Base-by-base conservation (phyloP, 306 rosid genomes). In the Quercus parvula region DNA sequence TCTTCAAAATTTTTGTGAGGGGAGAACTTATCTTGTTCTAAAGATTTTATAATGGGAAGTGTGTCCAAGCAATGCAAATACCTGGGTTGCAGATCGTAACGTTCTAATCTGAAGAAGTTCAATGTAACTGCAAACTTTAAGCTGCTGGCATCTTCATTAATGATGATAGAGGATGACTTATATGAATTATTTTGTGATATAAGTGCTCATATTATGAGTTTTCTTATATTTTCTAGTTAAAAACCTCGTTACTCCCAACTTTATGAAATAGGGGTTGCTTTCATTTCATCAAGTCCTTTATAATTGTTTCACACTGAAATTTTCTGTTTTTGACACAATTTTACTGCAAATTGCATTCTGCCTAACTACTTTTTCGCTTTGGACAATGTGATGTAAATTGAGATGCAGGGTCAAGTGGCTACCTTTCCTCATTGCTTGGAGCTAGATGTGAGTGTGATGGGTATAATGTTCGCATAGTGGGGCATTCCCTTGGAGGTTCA, bases 401-500 rank as follows among this genome's bases (percentile, higher is more conserved):
- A 79, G 84, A 82, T 84, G 87, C 93, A 91, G 98, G 75, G 49
- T 84, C 98, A 64, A 55, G 70, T 58, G 94, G 98, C 58, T 81
- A 83, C 81, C 94, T 94, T 81, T 91, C 98, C 79, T 85, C 94
- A 64, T 89, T 94, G 79, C 85, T 94, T 84, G 93, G 98, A 81
- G 75, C 75, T 79, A 97, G 93, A 18, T 81, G 94, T 56, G 98
- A 94, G 77, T 94, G 97, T 84, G 90, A 84, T 77, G 98, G 98
- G 49, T 94, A 94, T 75, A 62, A 82, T 61, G 31, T 94, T 76
- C 97, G 94, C 76, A 78, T 94, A 52, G 98, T 94, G 41, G 98
- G 98, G 46, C 98, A 94, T 89, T 94, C 98, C 44, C 94, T 94
- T 58, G 97, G 98, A 78, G 98, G 98, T 1, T 88, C 98, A 57